Evolutionary conservation across 2,329 filamentous ascomycete genomes (phyloP).

Genomic region (Neofusicoccum laricinum): DNA sequence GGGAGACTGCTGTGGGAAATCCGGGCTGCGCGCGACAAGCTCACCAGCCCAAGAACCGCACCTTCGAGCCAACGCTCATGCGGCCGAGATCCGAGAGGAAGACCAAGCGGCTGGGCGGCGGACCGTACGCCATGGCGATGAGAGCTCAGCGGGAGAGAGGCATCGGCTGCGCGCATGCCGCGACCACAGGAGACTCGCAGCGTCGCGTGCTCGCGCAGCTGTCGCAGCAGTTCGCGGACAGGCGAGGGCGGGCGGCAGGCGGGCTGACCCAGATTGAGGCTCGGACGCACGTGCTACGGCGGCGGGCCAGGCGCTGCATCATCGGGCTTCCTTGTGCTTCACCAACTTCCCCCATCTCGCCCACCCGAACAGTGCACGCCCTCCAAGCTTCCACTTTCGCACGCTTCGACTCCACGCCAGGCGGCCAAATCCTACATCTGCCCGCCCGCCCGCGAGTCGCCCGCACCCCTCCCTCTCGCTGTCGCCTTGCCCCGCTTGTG

Average conservation of each 20-base stretch:
- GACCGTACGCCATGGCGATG: slow-evolving; percentile 39
- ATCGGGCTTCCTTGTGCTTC: slow-evolving; percentile 18
- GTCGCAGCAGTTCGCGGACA: too few relatives aligned
- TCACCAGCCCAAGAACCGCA: slow-evolving; percentile 91
- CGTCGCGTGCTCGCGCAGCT: not conserved
- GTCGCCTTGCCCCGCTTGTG: not conserved
- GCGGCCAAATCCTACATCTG: not conserved
- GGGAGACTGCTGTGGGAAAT: slow-evolving; percentile 7
- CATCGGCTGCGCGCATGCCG: not conserved
- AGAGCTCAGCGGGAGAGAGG: not conserved
- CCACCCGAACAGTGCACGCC: slow-evolving; percentile 6
- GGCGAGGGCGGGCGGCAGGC: too few relatives aligned
- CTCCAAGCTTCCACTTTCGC: slow-evolving; percentile 4
- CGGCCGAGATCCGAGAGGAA: slow-evolving; percentile 45
- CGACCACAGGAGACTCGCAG: not conserved
- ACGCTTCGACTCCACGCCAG: not conserved
- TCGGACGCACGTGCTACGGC: slow-evolving; percentile 10
- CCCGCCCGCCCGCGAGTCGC: not conserved
- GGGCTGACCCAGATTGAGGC: slow-evolving; percentile 1
- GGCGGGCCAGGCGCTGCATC: slow-evolving; percentile 6
- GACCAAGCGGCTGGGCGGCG: slow-evolving; percentile 56
- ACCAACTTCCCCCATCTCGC: slow-evolving; percentile 6
- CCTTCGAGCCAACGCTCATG: slow-evolving; percentile 64
- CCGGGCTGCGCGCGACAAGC: slow-evolving; percentile 28
- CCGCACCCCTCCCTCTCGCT: not conserved